phyloP scores from a whole-genome alignment of 78 protist genomes.

The Diacronema lutheri region DNA sequence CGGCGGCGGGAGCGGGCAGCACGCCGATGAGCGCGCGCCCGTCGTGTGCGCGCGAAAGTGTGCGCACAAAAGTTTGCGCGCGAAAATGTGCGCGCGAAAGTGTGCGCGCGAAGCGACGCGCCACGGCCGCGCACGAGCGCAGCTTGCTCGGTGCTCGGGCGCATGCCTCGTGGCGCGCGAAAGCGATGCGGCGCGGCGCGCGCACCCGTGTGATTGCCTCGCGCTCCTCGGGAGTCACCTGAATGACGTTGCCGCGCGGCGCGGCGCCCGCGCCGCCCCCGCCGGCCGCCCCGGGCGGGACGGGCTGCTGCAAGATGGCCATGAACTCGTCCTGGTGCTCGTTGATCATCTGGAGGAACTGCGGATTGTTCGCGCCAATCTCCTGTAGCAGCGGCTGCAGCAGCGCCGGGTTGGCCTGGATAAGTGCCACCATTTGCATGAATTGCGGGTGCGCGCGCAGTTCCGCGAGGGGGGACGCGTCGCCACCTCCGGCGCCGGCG shows the following conservation, averaged over 20 bases:
- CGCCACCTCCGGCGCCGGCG: not conserved
- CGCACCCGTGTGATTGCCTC: no score
- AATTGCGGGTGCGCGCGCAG: not conserved
- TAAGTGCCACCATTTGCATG: not conserved
- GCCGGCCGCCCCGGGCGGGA: not conserved
- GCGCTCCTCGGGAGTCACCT: not conserved
- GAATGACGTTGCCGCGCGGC: not conserved
- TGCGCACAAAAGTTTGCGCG: no score
- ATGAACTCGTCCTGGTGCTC: constrained; percentile 69
- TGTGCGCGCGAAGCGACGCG: no score
- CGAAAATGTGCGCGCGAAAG: no score
- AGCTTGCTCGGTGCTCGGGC: no score
- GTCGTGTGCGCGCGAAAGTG: no score
- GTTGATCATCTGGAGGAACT: constrained; percentile 57
- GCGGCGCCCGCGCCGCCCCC: not conserved
- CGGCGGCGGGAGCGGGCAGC: no score
- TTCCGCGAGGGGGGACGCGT: not conserved
- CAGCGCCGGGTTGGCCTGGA: constrained; percentile 6
- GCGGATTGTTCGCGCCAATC: constrained; percentile 36
- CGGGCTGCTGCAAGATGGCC: not conserved
- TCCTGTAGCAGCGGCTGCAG: constrained; percentile 22
- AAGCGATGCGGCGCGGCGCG: no score
- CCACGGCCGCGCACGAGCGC: no score
- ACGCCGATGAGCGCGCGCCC: no score
- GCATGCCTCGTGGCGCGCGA: no score